Evolutionary conservation across 2,329 filamentous ascomycete species (phyloP).

Genomic region (Fusarium anguioides): DNA sequence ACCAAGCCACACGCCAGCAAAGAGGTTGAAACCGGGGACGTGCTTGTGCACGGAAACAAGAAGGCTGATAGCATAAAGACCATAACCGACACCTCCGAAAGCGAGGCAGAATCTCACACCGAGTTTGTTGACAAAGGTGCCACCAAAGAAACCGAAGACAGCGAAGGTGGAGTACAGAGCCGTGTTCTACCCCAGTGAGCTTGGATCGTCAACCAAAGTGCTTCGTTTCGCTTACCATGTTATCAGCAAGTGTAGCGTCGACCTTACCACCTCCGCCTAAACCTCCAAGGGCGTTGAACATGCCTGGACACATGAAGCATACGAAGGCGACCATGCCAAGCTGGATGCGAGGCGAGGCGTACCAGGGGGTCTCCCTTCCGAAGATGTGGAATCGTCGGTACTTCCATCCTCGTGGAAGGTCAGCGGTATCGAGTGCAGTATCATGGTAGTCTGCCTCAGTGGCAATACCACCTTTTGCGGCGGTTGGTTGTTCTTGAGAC

Average conservation of each 20-base stretch:
- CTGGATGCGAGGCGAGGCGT: slow-evolving; percentile 78
- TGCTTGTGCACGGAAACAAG: slow-evolving; percentile 75
- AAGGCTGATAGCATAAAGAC: slow-evolving; percentile 74
- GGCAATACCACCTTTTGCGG: slow-evolving; percentile 11
- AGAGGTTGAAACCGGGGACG: slow-evolving; percentile 59
- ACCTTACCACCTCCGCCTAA: slow-evolving; percentile 69
- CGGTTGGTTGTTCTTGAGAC: slow-evolving; percentile 19
- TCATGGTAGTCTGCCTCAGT: slow-evolving; percentile 26
- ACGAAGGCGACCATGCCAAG: slow-evolving; percentile 71
- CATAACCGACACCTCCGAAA: slow-evolving; percentile 80
- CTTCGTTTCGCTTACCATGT: slow-evolving; percentile 42
- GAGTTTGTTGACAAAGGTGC: slow-evolving; percentile 80
- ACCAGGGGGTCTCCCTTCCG: slow-evolving; percentile 60
- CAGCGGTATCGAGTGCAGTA: not conserved
- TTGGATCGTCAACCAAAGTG: not conserved
- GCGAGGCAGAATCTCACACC: slow-evolving; percentile 74
- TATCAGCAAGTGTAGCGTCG: slow-evolving; percentile 58
- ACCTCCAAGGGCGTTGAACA: slow-evolving; percentile 76
- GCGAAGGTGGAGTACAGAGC: slow-evolving; percentile 78
- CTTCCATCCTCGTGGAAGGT: slow-evolving; percentile 40
- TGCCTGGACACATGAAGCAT: slow-evolving; percentile 74
- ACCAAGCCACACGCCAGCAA: slow-evolving; percentile 80
- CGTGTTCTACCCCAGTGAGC: slow-evolving; percentile 51
- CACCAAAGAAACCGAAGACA: slow-evolving; percentile 74
- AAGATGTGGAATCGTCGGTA: slow-evolving; percentile 37